Evolutionary conservation across 2,329 filamentous ascomycete genomes (phyloP), one percentile per base, ranked within the genome.

Genomic region (Lojkania enalia): DNA sequence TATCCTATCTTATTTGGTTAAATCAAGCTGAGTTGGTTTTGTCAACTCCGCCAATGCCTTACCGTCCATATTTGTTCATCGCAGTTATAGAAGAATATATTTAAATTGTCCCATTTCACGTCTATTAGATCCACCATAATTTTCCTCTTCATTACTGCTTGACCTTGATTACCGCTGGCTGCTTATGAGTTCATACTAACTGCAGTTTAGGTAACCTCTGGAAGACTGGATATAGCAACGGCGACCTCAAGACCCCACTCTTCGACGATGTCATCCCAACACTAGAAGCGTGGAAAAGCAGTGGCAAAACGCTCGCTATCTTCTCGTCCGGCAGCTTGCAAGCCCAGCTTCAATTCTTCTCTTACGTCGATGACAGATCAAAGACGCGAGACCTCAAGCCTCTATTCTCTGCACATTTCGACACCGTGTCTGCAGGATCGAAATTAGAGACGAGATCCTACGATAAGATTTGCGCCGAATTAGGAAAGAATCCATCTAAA

Each of bases 261-360:
- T 94, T 90, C 65, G 72, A 79, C 3, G 88, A 94, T 61, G 88
- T 92, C 14, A 74, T 81, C n/a, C 77, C 81, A 6, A 78, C 79
- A 51, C 74, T 90, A 51, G 69, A 74, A 41, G 57, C 72, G 32
- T 90, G 87, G 82, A 75, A 78, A 42, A 64, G 70, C 13, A 67
- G 74, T 20, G 79, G 78, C 19, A 73, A 81, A 49, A 77, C 58
- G 7, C 61, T 91, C 52, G 81, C 87, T 58, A 91, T 94, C 62
- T 94, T 91, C 73, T 90, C 86, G 3, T 90, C 86, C 11, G 88
- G 88, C 21, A 90, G 86, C 16, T 85, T 92, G 4, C 78, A 85
- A 15, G 88, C 88, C 12, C 88, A 94, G 75, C 88, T 90, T 71
- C 75, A 92, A 49, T 78, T 92, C 51, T 92, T 92, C 70, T 76